phyloP scores from a whole-genome alignment of 2,329 filamentous ascomycete species.

The Exophiala xenobiotica region DNA sequence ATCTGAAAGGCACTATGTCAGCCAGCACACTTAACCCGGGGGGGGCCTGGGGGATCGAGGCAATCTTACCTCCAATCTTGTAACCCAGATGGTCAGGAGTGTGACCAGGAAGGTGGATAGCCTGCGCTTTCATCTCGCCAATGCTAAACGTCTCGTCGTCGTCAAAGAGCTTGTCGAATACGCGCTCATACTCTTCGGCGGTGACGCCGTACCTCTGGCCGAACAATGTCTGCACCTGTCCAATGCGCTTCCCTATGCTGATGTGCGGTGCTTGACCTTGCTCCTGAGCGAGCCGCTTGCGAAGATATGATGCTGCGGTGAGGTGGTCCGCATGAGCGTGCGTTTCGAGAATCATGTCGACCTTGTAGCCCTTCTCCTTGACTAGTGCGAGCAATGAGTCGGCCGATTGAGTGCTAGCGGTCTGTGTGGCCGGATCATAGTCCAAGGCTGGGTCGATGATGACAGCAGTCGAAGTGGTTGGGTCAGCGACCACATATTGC shows the following conservation, averaged over 20 bases:
- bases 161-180: conserved; percentile 55
- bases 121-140: conserved; percentile 47
- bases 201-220: conserved; percentile 50
- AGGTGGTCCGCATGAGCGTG: conserved; percentile 62
- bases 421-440: conserved; percentile 45
- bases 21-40: no score
- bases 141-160: conserved; percentile 56
- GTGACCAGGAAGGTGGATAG: conserved; percentile 59
- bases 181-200: conserved; percentile 43
- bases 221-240: conserved; percentile 53
- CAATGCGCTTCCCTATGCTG: conserved; percentile 58
- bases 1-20: conserved; percentile 36
- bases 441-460: conserved; percentile 63
- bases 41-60: no score
- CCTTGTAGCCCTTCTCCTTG: conserved; percentile 43
- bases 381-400: conserved; percentile 50
- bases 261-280: conserved; percentile 44
- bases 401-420: conserved; percentile 51
- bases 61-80: conserved; percentile 45
- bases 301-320: conserved; percentile 58
- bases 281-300: conserved; percentile 40
- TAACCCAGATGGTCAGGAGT: conserved; percentile 64
- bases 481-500: conserved; percentile 61
- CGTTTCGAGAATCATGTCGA: conserved; percentile 58
- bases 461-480: conserved; percentile 45